These are phyloP conservation scores for Lentinula sp. DNA, from an alignment of 768 basidiomycete species.

Conservation along the genomic window DNA sequence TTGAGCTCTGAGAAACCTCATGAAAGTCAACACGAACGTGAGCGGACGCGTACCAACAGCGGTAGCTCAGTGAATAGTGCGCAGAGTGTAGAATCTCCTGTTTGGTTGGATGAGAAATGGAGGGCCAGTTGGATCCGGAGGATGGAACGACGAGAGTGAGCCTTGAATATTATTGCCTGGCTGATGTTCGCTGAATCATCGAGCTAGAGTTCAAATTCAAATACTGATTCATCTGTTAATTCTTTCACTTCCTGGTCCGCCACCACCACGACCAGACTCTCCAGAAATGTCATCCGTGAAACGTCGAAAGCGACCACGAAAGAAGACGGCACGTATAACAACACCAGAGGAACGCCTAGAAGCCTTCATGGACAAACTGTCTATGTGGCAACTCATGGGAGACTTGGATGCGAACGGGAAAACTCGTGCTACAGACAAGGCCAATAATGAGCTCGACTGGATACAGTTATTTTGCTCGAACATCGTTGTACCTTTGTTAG, in stretches of 20 bases:
- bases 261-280: slow-evolving; percentile 17
- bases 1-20: slow-evolving; percentile 53
- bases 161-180: neutral
- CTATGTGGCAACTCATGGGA: slow-evolving; percentile 67
- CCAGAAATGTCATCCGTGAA: slow-evolving; percentile 12
- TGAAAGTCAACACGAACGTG: slow-evolving; percentile 19
- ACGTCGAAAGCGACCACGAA: slow-evolving; percentile 13
- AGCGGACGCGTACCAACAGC: slow-evolving; percentile 14
- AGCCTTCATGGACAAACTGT: slow-evolving; percentile 72
- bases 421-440: slow-evolving; percentile 9
- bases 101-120: slow-evolving; percentile 50
- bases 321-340: slow-evolving; percentile 1
- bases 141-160: slow-evolving; percentile 66
- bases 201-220: slow-evolving; percentile 62
- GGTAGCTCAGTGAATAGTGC: slow-evolving; percentile 11
- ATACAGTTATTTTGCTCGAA: slow-evolving; percentile 67
- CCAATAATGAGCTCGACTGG: slow-evolving; percentile 53
- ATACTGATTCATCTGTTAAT: slow-evolving; percentile 65
- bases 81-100: slow-evolving; percentile 19
- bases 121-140: slow-evolving; percentile 51
- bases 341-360: slow-evolving; percentile 54
- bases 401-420: slow-evolving; percentile 18
- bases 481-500: slow-evolving; percentile 59
- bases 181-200: neutral
- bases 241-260: slow-evolving; percentile 50